A percentile compares a stretch with the other conserved stretches of the same genome.
phyloP scores from a whole-genome alignment of 2,329 filamentous ascomycete genomes.

The Monosporascus sp. region DNA sequence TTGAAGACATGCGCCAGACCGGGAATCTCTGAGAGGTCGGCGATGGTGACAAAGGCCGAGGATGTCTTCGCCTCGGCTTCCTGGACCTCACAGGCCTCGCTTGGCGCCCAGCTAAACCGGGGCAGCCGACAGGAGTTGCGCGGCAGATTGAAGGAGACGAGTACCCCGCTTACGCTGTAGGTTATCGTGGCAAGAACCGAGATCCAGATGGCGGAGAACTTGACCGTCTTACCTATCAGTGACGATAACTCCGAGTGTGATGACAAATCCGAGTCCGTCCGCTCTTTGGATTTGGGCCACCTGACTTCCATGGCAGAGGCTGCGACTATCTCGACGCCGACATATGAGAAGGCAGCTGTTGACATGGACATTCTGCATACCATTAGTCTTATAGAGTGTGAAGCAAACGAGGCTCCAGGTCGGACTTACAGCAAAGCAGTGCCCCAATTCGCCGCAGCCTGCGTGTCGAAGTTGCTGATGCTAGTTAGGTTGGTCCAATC shows the following conservation, averaged over 20 bases:
- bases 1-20: conserved; percentile 25
- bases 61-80: conserved; percentile 1
- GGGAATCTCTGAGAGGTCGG: conserved; percentile 2
- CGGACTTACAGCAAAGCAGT: conserved; percentile 18
- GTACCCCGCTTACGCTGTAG: conserved; percentile 22
- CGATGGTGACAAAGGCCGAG: conserved; percentile 24
- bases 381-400: background rate
- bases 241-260: conserved; percentile 4
- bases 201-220: conserved; percentile 20
- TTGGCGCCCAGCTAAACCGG: conserved; percentile 17
- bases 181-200: conserved; percentile 19
- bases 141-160: conserved; percentile 21
- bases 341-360: conserved; percentile 28
- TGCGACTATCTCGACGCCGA: conserved; percentile 28
- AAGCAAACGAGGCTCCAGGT: background rate
- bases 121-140: conserved; percentile 17
- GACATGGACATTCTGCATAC: conserved; percentile 22
- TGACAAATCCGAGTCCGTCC: conserved; percentile 5
- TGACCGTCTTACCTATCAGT: conserved; percentile 20
- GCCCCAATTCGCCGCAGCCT: conserved; percentile 18
- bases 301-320: conserved; percentile 27
- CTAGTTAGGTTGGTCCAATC: conserved; percentile 10
- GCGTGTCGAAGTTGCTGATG: conserved; percentile 8
- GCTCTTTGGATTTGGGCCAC: conserved; percentile 15
- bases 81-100: background rate